A percentile compares a stretch with the other conserved stretches of the same genome.
These are phyloP conservation scores for Daedaleopsis nitida DNA, from an alignment of 768 basidiomycete species.

Conservation along the genomic window DNA sequence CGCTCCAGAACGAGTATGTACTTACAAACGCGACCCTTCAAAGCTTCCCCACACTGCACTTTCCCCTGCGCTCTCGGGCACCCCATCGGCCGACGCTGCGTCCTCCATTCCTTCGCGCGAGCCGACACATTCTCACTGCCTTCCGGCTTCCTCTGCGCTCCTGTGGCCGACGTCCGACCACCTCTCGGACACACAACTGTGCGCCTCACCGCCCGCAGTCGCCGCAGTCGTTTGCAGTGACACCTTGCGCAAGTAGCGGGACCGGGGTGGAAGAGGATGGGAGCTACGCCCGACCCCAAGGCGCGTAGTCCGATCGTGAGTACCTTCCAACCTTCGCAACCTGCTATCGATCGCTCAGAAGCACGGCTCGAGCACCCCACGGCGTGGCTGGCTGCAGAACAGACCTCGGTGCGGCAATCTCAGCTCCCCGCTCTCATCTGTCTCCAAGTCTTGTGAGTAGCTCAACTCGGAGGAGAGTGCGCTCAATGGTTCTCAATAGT, in stretches of 20 bases:
- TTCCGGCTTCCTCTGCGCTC: not conserved
- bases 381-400: not conserved
- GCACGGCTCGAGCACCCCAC: not conserved
- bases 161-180: not conserved
- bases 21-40: not conserved
- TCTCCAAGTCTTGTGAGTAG: not conserved
- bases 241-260: not conserved
- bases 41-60: conserved; percentile 10
- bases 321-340: not conserved
- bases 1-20: not conserved
- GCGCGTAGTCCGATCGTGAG: not conserved
- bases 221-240: not conserved
- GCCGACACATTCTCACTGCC: not conserved
- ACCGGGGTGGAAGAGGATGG: no score
- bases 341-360: not conserved
- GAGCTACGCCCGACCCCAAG: not conserved
- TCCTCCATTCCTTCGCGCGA: not conserved
- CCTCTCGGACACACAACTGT: not conserved
- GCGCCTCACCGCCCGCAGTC: not conserved
- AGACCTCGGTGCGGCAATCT: not conserved
- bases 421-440: not conserved
- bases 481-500: not conserved
- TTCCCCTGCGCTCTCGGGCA: not conserved
- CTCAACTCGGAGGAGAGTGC: not conserved
- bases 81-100: conserved; percentile 1